phyloP scores from a whole-genome alignment of 306 rosid genomes.

The Prosopis cineraria region DNA sequence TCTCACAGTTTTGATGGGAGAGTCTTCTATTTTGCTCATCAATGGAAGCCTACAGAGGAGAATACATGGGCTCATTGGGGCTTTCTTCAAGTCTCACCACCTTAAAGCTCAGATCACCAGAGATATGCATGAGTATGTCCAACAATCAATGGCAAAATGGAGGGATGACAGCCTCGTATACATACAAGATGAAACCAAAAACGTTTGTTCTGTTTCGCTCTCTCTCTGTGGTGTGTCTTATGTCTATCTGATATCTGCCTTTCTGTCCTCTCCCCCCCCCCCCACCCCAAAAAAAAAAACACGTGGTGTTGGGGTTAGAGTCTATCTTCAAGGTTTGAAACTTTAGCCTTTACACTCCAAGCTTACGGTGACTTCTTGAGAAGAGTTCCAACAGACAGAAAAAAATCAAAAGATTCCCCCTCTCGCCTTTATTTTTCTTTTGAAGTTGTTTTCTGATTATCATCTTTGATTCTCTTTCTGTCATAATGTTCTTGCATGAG shows the following conservation, averaged over 20 bases:
- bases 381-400: slow-evolving; percentile 35
- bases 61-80: slow-evolving; percentile 88
- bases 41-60: slow-evolving; percentile 93
- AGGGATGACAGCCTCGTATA: slow-evolving; percentile 48
- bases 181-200: slow-evolving; percentile 68
- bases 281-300: background rate
- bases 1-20: slow-evolving; percentile 83
- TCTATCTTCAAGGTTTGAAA: slow-evolving; percentile 37
- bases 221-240: background rate
- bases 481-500: slow-evolving; percentile 30
- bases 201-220: slow-evolving; percentile 48
- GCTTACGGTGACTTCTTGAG: slow-evolving; percentile 40
- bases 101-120: slow-evolving; percentile 68
- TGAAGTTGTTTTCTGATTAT: slow-evolving; percentile 27
- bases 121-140: slow-evolving; percentile 63
- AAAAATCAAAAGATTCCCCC: slow-evolving; percentile 50
- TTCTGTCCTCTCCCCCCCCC: slow-evolving; percentile 23
- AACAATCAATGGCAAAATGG: slow-evolving; percentile 65
- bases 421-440: slow-evolving; percentile 34
- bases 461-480: slow-evolving; percentile 19
- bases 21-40: slow-evolving; percentile 90
- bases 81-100: slow-evolving; percentile 68
- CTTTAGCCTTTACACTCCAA: slow-evolving; percentile 17
- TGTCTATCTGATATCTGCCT: slow-evolving; percentile 23
- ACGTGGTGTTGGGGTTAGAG: slow-evolving; percentile 33